Conservation (phyloP, 208 protist genomes). For the Wallacemonas sp. region DNA sequence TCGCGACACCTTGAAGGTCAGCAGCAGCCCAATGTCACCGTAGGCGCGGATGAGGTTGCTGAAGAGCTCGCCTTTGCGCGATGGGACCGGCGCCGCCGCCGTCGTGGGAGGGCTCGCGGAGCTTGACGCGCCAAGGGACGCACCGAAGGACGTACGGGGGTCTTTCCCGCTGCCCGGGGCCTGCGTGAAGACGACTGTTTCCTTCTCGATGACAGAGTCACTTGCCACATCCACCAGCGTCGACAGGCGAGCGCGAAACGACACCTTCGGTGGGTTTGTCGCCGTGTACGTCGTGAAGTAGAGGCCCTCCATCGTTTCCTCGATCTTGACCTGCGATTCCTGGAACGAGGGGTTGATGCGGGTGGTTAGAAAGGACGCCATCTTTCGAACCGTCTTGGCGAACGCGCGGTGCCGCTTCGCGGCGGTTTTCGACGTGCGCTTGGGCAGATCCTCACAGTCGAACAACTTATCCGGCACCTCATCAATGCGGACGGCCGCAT, state of each 20-base stretch:
- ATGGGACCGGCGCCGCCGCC: not conserved
- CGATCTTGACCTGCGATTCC: conserved; percentile 43
- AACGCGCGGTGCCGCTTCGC: conserved; percentile 20
- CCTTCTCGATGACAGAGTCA: conserved; percentile 46
- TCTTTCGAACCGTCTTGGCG: conserved; percentile 26
- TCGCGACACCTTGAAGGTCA: conserved; percentile 39
- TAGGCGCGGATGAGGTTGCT: conserved; percentile 43
- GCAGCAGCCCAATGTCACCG: conserved; percentile 48
- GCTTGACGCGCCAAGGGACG: not conserved
- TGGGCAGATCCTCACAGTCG: conserved; percentile 41
- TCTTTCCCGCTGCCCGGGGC: conserved; percentile 19
- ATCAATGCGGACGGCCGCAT: conserved; percentile 46
- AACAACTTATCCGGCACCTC: conserved; percentile 28
- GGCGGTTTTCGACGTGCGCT: conserved; percentile 1
- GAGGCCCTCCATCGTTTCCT: conserved; percentile 34
- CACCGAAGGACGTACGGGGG: not conserved
- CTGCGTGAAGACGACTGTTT: conserved; percentile 45
- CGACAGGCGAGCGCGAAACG: conserved; percentile 31
- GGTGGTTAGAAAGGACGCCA: conserved; percentile 43
- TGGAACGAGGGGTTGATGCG: conserved; percentile 46
- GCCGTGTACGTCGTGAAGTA: conserved; percentile 39
- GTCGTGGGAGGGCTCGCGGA: not conserved
- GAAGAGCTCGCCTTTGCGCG: conserved; percentile 40
- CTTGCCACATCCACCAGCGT: conserved; percentile 46
- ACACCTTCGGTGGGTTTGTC: conserved; percentile 5